A percentile compares a stretch with the other conserved stretches of the same genome.
Evolutionary conservation across 192 early-diverging fungal genomes (phyloP).

Genomic region (Coemansia sp.): DNA sequence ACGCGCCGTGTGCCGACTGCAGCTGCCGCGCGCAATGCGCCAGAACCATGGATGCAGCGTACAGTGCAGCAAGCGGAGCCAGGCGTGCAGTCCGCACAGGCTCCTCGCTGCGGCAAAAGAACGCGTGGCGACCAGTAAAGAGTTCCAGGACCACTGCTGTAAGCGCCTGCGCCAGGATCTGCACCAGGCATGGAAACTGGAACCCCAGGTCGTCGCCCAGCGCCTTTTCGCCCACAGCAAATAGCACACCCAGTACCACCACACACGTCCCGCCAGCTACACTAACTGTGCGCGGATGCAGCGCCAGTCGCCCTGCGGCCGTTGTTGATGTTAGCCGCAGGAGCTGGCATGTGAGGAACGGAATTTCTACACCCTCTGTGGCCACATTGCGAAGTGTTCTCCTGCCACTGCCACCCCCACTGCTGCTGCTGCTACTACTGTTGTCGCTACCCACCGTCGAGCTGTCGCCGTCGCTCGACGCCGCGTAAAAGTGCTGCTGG

Average conservation of each 20-base stretch:
- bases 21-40: conserved; percentile 10
- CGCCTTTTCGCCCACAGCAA: conserved; percentile 18
- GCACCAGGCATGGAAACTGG: conserved; percentile 24
- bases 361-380: conserved; percentile 17
- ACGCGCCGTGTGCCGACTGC: conserved; percentile 28
- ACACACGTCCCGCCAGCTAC: conserved; percentile 13
- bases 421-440: neutral
- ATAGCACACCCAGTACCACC: conserved; percentile 5
- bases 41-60: conserved; percentile 6
- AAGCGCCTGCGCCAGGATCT: conserved; percentile 13
- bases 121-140: conserved; percentile 5
- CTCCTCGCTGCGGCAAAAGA: conserved; percentile 9
- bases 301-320: neutral
- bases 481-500: no score
- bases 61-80: conserved; percentile 24
- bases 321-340: conserved; percentile 5
- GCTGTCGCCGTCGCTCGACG: conserved; percentile 15
- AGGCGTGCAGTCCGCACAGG: conserved; percentile 10
- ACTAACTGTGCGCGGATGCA: conserved; percentile 14
- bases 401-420: neutral
- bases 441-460: conserved; percentile 11
- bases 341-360: conserved; percentile 14
- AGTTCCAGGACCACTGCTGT: conserved; percentile 14
- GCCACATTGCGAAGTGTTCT: neutral
- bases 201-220: conserved; percentile 21